phyloP scores from a whole-genome alignment of 2,329 filamentous ascomycete genomes.

The Pyrenophora tritici-repentis region DNA sequence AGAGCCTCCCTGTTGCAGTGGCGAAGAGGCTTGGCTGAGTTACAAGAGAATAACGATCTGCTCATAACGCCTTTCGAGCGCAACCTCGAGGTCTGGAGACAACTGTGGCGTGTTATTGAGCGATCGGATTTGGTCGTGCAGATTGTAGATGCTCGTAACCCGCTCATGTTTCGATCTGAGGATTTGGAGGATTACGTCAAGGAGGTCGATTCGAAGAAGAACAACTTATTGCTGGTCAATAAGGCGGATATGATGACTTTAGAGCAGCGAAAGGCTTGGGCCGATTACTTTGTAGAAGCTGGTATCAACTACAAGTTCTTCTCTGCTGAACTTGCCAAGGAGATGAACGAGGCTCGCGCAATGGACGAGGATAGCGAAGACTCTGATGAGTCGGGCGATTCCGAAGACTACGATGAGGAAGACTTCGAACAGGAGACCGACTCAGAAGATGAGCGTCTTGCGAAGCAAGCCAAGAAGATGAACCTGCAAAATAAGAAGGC shows the following conservation, averaged over 20 bases:
- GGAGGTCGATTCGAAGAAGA: conserved; percentile 83
- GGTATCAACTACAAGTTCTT: conserved; percentile 95
- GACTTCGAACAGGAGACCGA: conserved; percentile 51
- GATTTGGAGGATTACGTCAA: conserved; percentile 95
- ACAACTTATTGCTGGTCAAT: conserved; percentile 92
- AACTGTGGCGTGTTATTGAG: conserved; percentile 97
- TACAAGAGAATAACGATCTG: conserved; percentile 91
- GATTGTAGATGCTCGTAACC: conserved; percentile 96
- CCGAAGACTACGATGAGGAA: conserved; percentile 49
- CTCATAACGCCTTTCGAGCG: conserved; percentile 98
- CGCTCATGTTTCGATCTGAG: conserved; percentile 89
- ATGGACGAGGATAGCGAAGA: conserved; percentile 57
- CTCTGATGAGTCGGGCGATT: conserved; percentile 15
- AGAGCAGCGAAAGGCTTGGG: conserved; percentile 82
- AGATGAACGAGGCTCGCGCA: conserved; percentile 76
- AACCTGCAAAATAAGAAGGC: conserved; percentile 52
- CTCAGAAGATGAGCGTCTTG: conserved; percentile 56
- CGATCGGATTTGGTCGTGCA: conserved; percentile 93
- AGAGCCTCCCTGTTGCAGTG: conserved; percentile 82
- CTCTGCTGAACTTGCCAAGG: conserved; percentile 89
- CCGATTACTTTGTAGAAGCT: conserved; percentile 78
- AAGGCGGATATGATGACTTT: conserved; percentile 99
- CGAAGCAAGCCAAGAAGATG: conserved; percentile 52
- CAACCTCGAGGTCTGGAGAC: conserved; percentile 96
- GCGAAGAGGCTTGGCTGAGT: conserved; percentile 86